These are phyloP conservation scores for Clonostachys sp. DNA, from an alignment of 2,329 filamentous ascomycete genomes.

Conservation along the genomic window DNA sequence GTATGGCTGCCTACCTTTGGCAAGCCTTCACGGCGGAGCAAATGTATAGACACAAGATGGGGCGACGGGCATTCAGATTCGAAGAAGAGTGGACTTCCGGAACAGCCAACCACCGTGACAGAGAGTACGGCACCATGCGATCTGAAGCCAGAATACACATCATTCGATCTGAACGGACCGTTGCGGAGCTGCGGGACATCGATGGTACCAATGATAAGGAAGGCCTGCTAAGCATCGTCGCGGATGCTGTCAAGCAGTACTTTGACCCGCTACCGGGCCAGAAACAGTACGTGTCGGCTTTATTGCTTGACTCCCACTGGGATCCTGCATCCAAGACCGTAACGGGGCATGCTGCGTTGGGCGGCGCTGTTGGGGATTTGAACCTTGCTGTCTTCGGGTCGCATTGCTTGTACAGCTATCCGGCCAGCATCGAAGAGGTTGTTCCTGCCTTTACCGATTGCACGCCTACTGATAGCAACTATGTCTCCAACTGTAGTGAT, in stretches of 20 bases:
- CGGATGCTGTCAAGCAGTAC: slow-evolving; percentile 71
- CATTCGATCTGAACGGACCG: slow-evolving; percentile 76
- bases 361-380: slow-evolving; percentile 66
- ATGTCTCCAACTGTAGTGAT: slow-evolving; percentile 79
- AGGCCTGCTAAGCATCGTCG: slow-evolving; percentile 72
- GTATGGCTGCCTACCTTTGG: slow-evolving; percentile 95
- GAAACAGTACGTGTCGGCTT: slow-evolving; percentile 80
- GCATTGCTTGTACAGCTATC: slow-evolving; percentile 87
- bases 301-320: slow-evolving; percentile 88
- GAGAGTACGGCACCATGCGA: slow-evolving; percentile 67
- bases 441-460: slow-evolving; percentile 86
- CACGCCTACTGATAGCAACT: slow-evolving; percentile 76
- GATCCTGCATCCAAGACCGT: slow-evolving; percentile 67
- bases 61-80: slow-evolving; percentile 80
- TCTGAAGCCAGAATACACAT: slow-evolving; percentile 90
- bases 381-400: slow-evolving; percentile 89
- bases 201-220: slow-evolving; percentile 62
- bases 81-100: slow-evolving; percentile 94
- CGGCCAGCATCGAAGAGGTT: slow-evolving; percentile 82
- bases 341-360: slow-evolving; percentile 79
- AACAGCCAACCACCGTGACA: slow-evolving; percentile 72
- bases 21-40: slow-evolving; percentile 96
- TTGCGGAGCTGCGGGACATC: slow-evolving; percentile 76
- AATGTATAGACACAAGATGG: slow-evolving; percentile 86
- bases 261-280: slow-evolving; percentile 73